Evolutionary conservation across 805 yeast genomes (phyloP).

Genomic region (Starmerella apis): DNA sequence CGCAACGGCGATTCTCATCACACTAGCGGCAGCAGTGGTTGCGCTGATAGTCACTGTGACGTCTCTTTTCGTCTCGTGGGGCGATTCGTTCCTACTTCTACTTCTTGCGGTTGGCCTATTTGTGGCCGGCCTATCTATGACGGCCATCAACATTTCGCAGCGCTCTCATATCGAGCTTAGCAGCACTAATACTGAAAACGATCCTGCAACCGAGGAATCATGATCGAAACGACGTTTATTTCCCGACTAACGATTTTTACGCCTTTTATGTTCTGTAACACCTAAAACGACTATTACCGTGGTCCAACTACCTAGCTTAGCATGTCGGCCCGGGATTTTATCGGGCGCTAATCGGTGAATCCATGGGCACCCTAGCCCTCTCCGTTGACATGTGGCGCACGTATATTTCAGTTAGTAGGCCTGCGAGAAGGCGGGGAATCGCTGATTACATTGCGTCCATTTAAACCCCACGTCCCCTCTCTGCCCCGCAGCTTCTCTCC

Average conservation of each 20-base stretch:
- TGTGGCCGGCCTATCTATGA: conserved; percentile 5
- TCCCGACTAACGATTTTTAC: not conserved
- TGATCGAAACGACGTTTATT: not conserved
- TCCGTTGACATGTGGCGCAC: conserved; percentile 1
- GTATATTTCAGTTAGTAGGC: not conserved
- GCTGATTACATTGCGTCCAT: not conserved
- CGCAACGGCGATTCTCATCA: not conserved
- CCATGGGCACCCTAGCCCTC: conserved; percentile 1
- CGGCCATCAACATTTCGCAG: conserved; percentile 2
- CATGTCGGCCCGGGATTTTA: conserved; percentile 1
- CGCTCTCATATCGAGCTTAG: not conserved
- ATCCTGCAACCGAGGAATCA: not conserved
- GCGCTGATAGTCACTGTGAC: not conserved
- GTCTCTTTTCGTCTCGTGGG: not conserved
- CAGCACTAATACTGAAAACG: not conserved
- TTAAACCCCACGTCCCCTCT: not conserved
- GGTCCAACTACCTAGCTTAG: no score
- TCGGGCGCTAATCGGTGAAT: not conserved
- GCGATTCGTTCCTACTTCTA: conserved; percentile 12
- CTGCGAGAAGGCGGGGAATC: conserved; percentile 2
- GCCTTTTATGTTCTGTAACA: not conserved
- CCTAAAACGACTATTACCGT: no score
- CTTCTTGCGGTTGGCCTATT: conserved; percentile 13
- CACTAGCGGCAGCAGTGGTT: not conserved
- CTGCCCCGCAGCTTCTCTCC: not conserved